A percentile compares a stretch with the other conserved stretches of the same genome.
These are phyloP conservation scores for Lunasporangiospora selenospora DNA, from an alignment of 192 early-diverging fungal species.

Conservation along the genomic window DNA sequence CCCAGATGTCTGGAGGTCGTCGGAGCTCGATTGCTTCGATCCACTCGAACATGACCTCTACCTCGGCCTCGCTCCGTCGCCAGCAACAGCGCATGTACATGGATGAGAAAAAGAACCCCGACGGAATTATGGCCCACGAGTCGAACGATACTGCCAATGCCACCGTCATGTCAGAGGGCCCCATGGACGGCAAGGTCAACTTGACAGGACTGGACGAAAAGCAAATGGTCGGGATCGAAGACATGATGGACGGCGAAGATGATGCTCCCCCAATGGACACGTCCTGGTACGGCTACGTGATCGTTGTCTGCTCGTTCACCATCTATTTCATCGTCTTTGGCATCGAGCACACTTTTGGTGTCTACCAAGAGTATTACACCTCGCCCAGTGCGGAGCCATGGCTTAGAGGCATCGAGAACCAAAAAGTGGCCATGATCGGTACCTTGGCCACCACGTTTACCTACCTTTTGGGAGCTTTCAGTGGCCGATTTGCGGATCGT, in stretches of 20 bases:
- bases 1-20: constrained; percentile 26
- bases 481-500: constrained; percentile 35
- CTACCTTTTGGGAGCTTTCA: constrained; percentile 31
- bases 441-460: constrained; percentile 44
- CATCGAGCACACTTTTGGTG: constrained; percentile 44
- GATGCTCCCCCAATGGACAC: constrained; percentile 39
- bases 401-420: constrained; percentile 6
- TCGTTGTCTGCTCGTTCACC: constrained; percentile 23
- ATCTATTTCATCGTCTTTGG: constrained; percentile 47
- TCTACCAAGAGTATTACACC: constrained; percentile 40
- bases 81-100: constrained; percentile 10
- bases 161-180: too few species aligned
- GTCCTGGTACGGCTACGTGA: constrained; percentile 44
- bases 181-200: too few species aligned
- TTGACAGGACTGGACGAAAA: too few species aligned
- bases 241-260: too few species aligned
- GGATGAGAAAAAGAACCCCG: constrained; percentile 8
- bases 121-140: too few species aligned
- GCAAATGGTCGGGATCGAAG: too few species aligned
- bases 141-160: too few species aligned
- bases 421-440: constrained; percentile 38
- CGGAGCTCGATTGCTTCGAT: constrained; percentile 32
- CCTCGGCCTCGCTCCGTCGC: constrained; percentile 9
- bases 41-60: constrained; percentile 15
- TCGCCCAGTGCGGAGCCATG: constrained; percentile 34